These are phyloP conservation scores for Caloboletus inedulis DNA, from an alignment of 1,284 basidiomycete species.

Conservation along the genomic window DNA sequence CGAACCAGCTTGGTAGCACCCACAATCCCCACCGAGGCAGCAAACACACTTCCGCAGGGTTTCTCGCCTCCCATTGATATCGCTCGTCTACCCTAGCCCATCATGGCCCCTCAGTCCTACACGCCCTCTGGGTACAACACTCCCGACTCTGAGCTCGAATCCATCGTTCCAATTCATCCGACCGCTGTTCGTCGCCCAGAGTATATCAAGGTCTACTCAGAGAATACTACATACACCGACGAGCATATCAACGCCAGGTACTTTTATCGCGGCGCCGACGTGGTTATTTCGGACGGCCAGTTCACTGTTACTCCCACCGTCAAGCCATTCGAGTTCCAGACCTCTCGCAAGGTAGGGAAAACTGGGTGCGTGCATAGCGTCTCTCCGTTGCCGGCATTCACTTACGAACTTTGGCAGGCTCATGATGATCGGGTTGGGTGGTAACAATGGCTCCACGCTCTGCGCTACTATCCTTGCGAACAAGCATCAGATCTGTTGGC, in stretches of 20 bases:
- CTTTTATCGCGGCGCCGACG: conserved; percentile 78
- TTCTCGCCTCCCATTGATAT: conserved; percentile 53
- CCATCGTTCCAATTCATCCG: conserved; percentile 72
- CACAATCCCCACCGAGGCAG: conserved; percentile 77
- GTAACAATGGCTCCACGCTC: conserved; percentile 96
- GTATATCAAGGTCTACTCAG: conserved; percentile 81
- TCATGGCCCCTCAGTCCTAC: conserved; percentile 51
- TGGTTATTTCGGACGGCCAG: conserved; percentile 67
- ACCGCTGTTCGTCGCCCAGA: conserved; percentile 78
- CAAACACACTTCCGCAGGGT: conserved; percentile 67
- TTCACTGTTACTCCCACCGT: conserved; percentile 76
- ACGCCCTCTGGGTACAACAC: conserved; percentile 60
- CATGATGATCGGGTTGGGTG: conserved; percentile 96
- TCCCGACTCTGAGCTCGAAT: conserved; percentile 63
- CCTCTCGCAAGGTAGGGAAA: conserved; percentile 82
- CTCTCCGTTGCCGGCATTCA: conserved; percentile 9
- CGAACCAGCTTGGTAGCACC: conserved; percentile 76
- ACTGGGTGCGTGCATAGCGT: conserved; percentile 70
- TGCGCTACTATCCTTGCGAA: conserved; percentile 96
- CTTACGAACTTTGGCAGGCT: conserved; percentile 50
- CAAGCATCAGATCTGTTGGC: conserved; percentile 92
- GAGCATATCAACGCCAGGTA: conserved; percentile 83
- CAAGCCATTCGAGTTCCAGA: conserved; percentile 89
- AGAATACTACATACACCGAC: conserved; percentile 78
- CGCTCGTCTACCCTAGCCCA: conserved; percentile 22